phyloP scores from a whole-genome alignment of 1,139 yeast species.

The Groenewaldozyma sp. region DNA sequence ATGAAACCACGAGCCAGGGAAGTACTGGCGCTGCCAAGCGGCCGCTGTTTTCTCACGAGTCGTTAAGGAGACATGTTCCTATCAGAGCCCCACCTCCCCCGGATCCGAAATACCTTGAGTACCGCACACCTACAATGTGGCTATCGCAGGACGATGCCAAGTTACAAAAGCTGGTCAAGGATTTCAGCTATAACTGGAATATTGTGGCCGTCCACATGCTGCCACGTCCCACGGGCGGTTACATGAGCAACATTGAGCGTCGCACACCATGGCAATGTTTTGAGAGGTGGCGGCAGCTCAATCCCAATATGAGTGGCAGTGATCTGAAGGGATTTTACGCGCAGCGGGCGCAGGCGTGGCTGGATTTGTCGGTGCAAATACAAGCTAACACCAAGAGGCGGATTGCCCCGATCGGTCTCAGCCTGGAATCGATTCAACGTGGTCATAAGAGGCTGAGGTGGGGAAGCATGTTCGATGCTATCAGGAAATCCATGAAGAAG shows the following conservation, averaged over 20 bases:
- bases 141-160: constrained; percentile 84
- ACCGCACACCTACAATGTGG: constrained; percentile 91
- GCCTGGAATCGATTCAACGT: constrained; percentile 81
- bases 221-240: constrained; percentile 53
- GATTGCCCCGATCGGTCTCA: constrained; percentile 85
- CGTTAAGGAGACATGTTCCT: constrained; percentile 18
- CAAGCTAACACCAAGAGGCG: constrained; percentile 83
- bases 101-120: constrained; percentile 62
- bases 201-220: constrained; percentile 76
- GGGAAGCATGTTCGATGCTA: constrained; percentile 97
- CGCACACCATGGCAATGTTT: constrained; percentile 99
- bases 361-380: constrained; percentile 81
- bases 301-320: constrained; percentile 73
- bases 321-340: constrained; percentile 89
- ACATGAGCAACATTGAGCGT: constrained; percentile 81
- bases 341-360: constrained; percentile 78
- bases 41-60: constrained; percentile 14
- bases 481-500: constrained; percentile 81
- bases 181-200: constrained; percentile 89
- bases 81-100: constrained; percentile 78
- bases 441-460: constrained; percentile 85
- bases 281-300: constrained; percentile 88
- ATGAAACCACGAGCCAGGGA: background rate
- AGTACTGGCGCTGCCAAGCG: background rate
- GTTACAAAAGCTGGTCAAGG: constrained; percentile 72